These are phyloP conservation scores for Bondarzewia mesenterica DNA, from an alignment of 1,284 basidiomycete genomes.

Conservation along the genomic window DNA sequence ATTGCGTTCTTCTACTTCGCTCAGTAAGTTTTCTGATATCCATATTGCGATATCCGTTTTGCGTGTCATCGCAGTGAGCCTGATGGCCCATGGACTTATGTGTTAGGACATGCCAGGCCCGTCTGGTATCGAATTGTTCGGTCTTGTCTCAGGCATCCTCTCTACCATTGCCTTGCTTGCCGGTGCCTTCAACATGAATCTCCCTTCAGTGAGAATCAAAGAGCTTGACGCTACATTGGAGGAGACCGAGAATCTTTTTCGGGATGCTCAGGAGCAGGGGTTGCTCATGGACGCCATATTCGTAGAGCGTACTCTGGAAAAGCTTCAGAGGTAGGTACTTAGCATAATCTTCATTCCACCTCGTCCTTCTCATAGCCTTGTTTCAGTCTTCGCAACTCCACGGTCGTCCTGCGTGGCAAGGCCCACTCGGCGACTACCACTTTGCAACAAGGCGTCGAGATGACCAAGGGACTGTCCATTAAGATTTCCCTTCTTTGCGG, in stretches of 20 bases:
- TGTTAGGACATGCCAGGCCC: no score
- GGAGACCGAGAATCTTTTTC: background rate
- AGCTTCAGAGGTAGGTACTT: background rate
- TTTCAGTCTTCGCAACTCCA: background rate
- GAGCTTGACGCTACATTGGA: conserved; percentile 1
- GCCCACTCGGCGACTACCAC: background rate
- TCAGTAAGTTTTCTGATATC: no score
- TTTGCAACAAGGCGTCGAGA: background rate
- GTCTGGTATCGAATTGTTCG: background rate
- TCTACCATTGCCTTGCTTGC: background rate
- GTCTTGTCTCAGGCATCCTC: background rate
- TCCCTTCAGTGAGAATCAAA: conserved; percentile 1
- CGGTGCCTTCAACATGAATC: background rate
- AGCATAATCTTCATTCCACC: background rate
- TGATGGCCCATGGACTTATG: no score
- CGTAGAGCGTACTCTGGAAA: background rate
- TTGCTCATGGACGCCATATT: background rate
- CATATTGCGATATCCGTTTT: no score
- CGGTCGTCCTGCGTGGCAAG: background rate
- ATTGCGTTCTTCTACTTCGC: no score
- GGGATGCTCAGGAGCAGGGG: background rate
- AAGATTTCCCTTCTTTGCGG: background rate
- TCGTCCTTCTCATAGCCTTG: background rate
- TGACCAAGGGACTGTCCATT: background rate
- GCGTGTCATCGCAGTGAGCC: no score